Percentiles rank a stretch among this genome's conserved stretches.
These are phyloP conservation scores for Talaromyces stipitatus DNA, from an alignment of 495 filamentous ascomycete genomes.

Conservation along the genomic window DNA sequence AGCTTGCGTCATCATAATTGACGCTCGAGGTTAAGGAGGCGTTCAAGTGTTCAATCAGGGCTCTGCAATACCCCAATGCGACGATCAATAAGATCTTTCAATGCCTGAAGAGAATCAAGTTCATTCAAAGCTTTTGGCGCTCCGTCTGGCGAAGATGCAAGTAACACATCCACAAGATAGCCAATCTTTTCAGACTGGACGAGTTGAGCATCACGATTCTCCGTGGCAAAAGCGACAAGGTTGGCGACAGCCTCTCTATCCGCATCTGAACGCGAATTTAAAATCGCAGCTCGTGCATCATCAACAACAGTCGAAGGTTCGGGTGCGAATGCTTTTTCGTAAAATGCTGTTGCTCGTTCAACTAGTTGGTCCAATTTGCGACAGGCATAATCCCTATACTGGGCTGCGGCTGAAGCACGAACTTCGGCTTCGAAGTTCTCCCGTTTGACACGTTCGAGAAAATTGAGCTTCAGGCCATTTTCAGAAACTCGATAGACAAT, in stretches of 20 bases:
- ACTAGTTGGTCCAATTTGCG: constrained; percentile 17
- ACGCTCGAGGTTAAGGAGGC: not conserved
- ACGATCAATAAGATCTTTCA: constrained; percentile 21
- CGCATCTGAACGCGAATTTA: constrained; percentile 18
- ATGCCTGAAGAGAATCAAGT: constrained; percentile 17
- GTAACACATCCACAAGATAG: constrained; percentile 23
- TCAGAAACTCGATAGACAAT: constrained; percentile 61
- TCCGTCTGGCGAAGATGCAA: constrained; percentile 15
- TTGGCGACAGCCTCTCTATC: constrained; percentile 24
- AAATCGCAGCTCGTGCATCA: constrained; percentile 13
- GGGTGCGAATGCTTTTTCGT: constrained; percentile 4
- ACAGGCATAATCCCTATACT: constrained; percentile 17
- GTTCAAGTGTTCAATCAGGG: not conserved
- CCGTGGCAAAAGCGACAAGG: constrained; percentile 19
- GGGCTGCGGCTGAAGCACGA: constrained; percentile 13
- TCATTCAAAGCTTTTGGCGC: constrained; percentile 17
- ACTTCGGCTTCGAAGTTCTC: constrained; percentile 15
- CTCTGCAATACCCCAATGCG: constrained; percentile 13
- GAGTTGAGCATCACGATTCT: constrained; percentile 1
- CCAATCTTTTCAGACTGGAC: constrained; percentile 12
- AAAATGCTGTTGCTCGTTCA: constrained; percentile 15
- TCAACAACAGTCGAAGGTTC: constrained; percentile 8
- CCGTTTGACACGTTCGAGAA: constrained; percentile 38
- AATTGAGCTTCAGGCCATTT: constrained; percentile 71
- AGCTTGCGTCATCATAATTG: not conserved